phyloP scores from a whole-genome alignment of 345 rosid species.

The Dimocarpus longan region DNA sequence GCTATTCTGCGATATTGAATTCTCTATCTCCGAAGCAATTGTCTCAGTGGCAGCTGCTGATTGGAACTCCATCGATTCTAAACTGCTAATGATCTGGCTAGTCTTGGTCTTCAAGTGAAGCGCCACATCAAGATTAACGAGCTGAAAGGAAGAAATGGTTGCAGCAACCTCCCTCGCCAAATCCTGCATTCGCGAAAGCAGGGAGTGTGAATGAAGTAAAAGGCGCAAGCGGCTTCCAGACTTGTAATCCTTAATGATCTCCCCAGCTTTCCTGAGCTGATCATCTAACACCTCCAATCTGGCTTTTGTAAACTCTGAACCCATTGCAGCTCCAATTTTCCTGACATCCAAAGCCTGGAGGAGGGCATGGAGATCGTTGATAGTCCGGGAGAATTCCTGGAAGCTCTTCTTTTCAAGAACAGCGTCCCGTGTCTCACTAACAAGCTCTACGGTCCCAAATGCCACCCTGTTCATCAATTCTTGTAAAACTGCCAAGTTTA shows the following conservation, averaged over 20 bases:
- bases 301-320: conserved; percentile 33
- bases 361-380: conserved; percentile 34
- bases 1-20: conserved; percentile 24
- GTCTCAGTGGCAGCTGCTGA: conserved; percentile 27
- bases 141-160: conserved; percentile 46
- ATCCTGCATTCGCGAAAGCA: conserved; percentile 34
- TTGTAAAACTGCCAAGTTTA: conserved; percentile 37
- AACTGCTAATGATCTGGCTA: conserved; percentile 22
- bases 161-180: conserved; percentile 47
- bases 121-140: conserved; percentile 43
- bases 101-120: conserved; percentile 37
- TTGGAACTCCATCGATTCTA: conserved; percentile 40
- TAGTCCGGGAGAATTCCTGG: conserved; percentile 36
- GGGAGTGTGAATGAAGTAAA: conserved; percentile 35
- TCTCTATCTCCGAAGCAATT: conserved; percentile 44
- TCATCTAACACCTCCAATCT: conserved; percentile 32
- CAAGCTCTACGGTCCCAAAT: conserved; percentile 33
- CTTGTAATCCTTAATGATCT: conserved; percentile 40
- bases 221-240: conserved; percentile 41
- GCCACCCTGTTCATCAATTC: conserved; percentile 47
- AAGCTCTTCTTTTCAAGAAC: conserved; percentile 40
- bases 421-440: conserved; percentile 38
- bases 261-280: conserved; percentile 33
- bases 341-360: conserved; percentile 33
- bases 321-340: conserved; percentile 38